A percentile compares a stretch with the other conserved stretches of the same genome.
Evolutionary conservation across 2,329 filamentous ascomycete genomes (phyloP).

Genomic region (Cladosporium sp.): DNA sequence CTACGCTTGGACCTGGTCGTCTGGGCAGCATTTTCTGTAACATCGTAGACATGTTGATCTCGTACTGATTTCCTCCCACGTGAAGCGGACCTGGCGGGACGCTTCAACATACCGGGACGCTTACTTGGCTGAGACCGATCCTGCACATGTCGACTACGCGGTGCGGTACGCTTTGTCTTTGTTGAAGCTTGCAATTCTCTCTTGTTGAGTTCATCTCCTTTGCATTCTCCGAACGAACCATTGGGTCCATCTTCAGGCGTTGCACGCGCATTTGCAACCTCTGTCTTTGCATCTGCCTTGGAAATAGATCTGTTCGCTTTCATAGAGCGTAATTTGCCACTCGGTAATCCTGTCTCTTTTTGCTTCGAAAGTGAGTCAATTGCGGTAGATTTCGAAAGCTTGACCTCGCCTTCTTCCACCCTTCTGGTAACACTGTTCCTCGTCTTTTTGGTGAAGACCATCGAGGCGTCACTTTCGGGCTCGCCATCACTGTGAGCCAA

Average conservation of each 20-base stretch:
- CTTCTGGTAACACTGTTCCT: background rate
- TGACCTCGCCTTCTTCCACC: background rate
- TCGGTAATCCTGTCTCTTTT: background rate
- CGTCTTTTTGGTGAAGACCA: too few relatives aligned
- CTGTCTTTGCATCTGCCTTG: too few relatives aligned
- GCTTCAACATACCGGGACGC: slow-evolving; percentile 1
- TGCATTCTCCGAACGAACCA: too few relatives aligned
- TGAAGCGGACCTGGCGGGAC: background rate
- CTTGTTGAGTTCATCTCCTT: too few relatives aligned
- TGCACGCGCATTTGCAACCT: too few relatives aligned
- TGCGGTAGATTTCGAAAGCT: background rate
- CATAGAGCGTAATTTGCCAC: background rate
- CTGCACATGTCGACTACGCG: too few relatives aligned
- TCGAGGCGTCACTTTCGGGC: background rate
- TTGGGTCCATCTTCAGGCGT: too few relatives aligned
- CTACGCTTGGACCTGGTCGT: background rate
- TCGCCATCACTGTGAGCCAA: background rate
- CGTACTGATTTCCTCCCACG: background rate
- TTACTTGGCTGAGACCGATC: too few relatives aligned
- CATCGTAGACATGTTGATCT: background rate
- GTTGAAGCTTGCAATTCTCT: background rate
- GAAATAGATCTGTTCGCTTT: background rate
- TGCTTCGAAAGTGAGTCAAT: background rate
- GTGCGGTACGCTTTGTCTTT: background rate
- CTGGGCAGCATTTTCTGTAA: background rate